A percentile compares a stretch with the other conserved stretches of the same genome.
These are phyloP conservation scores for Penicillium simplicissimum DNA, from an alignment of 495 filamentous ascomycete genomes.

Conservation along the genomic window DNA sequence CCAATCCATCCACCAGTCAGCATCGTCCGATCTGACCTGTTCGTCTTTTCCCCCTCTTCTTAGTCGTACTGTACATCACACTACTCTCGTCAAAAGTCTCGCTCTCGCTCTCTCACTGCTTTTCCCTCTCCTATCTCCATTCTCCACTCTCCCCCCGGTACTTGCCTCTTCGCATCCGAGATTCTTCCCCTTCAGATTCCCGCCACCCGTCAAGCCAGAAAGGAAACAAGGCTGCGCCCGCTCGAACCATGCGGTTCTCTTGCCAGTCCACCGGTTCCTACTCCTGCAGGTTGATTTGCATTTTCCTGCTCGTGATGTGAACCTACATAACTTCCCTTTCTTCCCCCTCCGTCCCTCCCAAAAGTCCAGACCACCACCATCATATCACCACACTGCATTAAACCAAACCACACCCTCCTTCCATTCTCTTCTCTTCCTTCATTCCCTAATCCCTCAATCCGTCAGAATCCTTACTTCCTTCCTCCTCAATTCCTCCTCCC, in stretches of 20 bases:
- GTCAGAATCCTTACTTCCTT: conserved; percentile 12
- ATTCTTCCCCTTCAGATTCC: conserved; percentile 24
- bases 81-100: not conserved
- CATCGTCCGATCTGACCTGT: conserved; percentile 9
- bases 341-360: conserved; percentile 1
- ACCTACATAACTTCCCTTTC: conserved; percentile 25
- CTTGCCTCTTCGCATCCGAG: conserved; percentile 19
- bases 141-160: not conserved
- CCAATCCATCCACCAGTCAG: conserved; percentile 4
- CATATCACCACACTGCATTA: not conserved
- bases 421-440: conserved; percentile 6
- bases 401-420: conserved; percentile 5
- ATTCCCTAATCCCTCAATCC: conserved; percentile 3
- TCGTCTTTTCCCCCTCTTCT: conserved; percentile 6
- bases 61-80: not conserved
- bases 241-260: conserved; percentile 20
- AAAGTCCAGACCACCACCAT: not conserved
- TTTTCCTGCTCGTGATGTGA: conserved; percentile 25
- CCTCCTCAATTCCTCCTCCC: not conserved
- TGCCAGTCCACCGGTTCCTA: conserved; percentile 11
- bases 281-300: conserved; percentile 12
- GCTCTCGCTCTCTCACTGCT: not conserved
- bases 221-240: conserved; percentile 27
- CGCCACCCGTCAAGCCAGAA: conserved; percentile 33
- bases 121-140: not conserved